These are phyloP conservation scores for Echites panduratus DNA, from an alignment of 257 asterid species.

Conservation along the genomic window DNA sequence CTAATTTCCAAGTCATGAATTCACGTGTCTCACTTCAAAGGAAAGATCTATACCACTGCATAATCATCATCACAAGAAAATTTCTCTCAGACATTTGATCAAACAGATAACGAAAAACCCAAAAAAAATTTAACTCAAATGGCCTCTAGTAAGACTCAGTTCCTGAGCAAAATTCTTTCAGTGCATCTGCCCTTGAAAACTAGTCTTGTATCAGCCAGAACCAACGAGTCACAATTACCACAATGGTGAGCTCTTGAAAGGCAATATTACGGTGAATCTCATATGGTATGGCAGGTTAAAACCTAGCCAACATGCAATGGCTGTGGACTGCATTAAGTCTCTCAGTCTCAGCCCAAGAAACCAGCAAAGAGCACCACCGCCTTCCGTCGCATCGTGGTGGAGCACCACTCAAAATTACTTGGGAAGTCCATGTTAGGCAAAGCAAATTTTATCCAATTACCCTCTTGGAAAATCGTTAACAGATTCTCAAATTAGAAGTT, in stretches of 20 bases:
- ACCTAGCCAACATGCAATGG: constrained; percentile 19
- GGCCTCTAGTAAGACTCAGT: constrained; percentile 7
- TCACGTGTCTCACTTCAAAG: constrained; percentile 15
- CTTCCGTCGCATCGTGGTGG: constrained; percentile 39
- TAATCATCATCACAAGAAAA: neutral
- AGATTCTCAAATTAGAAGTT: constrained; percentile 23
- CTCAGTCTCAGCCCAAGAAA: constrained; percentile 17
- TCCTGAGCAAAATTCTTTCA: constrained; percentile 4
- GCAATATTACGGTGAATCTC: constrained; percentile 33
- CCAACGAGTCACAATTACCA: constrained; percentile 30
- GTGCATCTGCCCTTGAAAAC: constrained; percentile 21
- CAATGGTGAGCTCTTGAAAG: constrained; percentile 32
- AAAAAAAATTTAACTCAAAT: constrained; percentile 9
- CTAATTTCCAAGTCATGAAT: neutral
- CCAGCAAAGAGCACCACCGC: constrained; percentile 3
- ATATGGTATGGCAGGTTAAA: constrained; percentile 32
- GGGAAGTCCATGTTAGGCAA: constrained; percentile 24
- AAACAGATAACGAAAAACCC: neutral
- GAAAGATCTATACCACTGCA: constrained; percentile 12
- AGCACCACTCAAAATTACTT: constrained; percentile 35
- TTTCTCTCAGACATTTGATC: neutral
- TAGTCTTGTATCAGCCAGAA: constrained; percentile 26
- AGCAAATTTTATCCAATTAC: constrained; percentile 20
- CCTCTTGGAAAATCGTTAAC: constrained; percentile 31
- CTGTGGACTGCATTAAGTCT: constrained; percentile 21